Evolutionary conservation across 495 filamentous ascomycete genomes (phyloP), one percentile per base, ranked within the genome.

Genomic region (Aspergillus olivimuriae): DNA sequence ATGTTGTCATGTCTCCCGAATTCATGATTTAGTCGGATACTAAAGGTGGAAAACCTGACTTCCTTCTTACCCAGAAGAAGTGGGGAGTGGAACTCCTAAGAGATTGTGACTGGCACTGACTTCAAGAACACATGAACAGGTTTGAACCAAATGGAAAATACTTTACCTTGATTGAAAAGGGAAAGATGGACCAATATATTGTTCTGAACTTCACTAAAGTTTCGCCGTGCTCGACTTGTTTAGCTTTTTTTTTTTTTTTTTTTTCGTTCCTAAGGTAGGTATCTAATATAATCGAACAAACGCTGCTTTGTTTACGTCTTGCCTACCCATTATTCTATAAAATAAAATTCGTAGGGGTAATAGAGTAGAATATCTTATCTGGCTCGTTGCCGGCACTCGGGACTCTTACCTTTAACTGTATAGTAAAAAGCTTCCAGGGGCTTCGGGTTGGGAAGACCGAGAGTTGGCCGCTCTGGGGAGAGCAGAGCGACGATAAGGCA

Each of bases 111-210:
- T 28, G 51, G 36, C n/a, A n/a, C n/a, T n/a, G n/a, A n/a, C 24
- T 53, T 34, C 11, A 32, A 16, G 34, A 53, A 43, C 54, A 51
- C 21, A 46, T 53, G 44, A 15, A 50, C 28, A 48, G 47, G 23
- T 57, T 53, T 44, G 26, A 51, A 38, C 40, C 41, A 15, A 19
- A 24, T 31, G 47, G 54, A 37, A 45, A 52, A 49, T 51, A 53
- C 32, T 48, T 39, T 18, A 42, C 20, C 41, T 16, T 57, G 41
- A 47, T 57, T 19, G 21, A 48, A 46, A 10, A 41, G 36, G 45
- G 34, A 24, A 48, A 57, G 35, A 51, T 57, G 50, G 33, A 53
- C 16, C 24, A 49, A 19, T 51, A 51, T 33, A 47, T 53, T 57
- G 50, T 57, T 40, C 43, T 53, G 17, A 33, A 56, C 39, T 52